Evolutionary conservation across 352 stramenopile genomes (phyloP).

Genomic region (Globisporangium uncinulatum): DNA sequence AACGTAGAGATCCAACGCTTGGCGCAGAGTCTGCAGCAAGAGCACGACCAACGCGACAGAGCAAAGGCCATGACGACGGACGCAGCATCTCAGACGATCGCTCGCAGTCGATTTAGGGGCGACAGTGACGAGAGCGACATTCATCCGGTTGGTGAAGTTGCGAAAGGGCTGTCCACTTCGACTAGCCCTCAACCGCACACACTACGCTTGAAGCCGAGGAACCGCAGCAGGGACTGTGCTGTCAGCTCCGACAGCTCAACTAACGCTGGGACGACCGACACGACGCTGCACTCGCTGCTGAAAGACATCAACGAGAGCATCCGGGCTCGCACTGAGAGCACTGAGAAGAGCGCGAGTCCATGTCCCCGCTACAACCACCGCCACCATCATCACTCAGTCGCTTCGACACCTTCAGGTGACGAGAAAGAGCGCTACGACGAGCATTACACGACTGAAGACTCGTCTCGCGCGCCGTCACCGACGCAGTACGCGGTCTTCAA

Average conservation of each 20-base stretch:
- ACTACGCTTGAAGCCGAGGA: no score
- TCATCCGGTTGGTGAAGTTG: no score
- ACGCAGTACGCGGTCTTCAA: neutral
- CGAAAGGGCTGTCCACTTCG: no score
- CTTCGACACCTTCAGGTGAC: neutral
- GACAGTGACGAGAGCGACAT: no score
- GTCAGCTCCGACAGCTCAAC: neutral
- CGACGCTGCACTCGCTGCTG: constrained; percentile 3
- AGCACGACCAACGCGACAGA: neutral
- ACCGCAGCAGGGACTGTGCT: no score
- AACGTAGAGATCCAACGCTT: constrained; percentile 57
- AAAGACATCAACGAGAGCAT: constrained; percentile 12
- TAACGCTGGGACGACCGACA: neutral
- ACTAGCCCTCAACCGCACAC: no score
- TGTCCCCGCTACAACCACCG: neutral
- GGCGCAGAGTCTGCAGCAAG: constrained; percentile 21
- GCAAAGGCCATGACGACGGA: neutral
- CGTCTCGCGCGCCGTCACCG: neutral
- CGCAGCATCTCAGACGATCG: no score
- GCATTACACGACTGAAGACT: neutral
- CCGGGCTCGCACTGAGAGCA: constrained; percentile 1
- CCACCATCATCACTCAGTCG: neutral
- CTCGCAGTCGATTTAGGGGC: no score
- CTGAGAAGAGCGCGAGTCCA: neutral
- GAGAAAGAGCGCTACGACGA: neutral